Base-by-base conservation (phyloP, 2,329 filamentous ascomycete species). In the Corinectria fuckeliana region DNA sequence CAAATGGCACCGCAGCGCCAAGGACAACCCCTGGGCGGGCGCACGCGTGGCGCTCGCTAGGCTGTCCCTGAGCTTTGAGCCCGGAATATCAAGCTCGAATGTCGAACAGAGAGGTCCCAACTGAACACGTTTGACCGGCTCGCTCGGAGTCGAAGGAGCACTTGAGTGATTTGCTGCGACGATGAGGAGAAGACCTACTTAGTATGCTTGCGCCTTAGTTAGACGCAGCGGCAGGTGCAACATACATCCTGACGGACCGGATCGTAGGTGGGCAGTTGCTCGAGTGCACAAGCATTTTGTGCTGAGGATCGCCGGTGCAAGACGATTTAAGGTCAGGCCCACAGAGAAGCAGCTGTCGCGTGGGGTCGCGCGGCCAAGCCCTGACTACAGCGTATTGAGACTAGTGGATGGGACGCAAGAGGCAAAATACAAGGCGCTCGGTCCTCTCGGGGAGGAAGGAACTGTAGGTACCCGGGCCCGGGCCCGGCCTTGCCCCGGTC, bases 401-500 rank as follows among this genome's bases (percentile, higher is more conserved):
- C 64, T 65, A 67, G 66, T 58, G 52, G 64, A 5, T 34, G 32
- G 18, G n/a, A n/a, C 32, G 6, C 18, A 10, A 10, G 2, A 9
- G 11, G 32, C n/a, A 36, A 3, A n/a, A n/a, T n/a, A n/a, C n/a
- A 16, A 36, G 8, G 7, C n/a, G 32, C n/a, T 36, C 32, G n/a
- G 14, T 34, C n/a, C 42, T 20, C 34, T 49, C 58, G 32, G 23
- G 39, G 42, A 52, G 47, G 38, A 44, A 57, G 51, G 41, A 21
- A 39, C 60, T 68, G 66, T 56, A 53, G 63, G 58, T 66, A 69
- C 64, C 62, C 63, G 65, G 62, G 62, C 60, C 56, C 63, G 65
- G 62, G 62, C 60, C 58, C 56, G 57, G 52, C 50, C 44, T 58
- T 49, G 52, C 49, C 60, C 61, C 47, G 57, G 62, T 49, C 63